Percentiles rank a stretch among this genome's conserved stretches.
These are phyloP conservation scores for Royoungia palumana DNA, from an alignment of 768 basidiomycete genomes.

Conservation along the genomic window DNA sequence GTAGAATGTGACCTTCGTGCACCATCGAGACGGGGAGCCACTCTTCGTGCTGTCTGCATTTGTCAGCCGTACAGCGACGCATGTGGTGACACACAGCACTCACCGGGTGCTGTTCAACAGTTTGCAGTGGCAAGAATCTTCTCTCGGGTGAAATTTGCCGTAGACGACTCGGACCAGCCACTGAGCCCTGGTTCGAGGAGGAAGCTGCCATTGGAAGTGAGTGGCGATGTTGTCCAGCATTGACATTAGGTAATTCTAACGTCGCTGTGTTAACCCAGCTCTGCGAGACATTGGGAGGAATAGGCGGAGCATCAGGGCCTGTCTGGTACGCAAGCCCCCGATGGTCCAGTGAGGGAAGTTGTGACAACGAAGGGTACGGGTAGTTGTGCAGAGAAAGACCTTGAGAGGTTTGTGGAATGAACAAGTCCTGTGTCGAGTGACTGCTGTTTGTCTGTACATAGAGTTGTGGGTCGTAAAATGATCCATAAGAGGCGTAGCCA, in stretches of 20 bases:
- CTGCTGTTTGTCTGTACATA: neutral
- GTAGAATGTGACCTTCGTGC: slow-evolving; percentile 11
- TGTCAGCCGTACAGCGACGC: slow-evolving; percentile 16
- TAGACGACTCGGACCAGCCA: slow-evolving; percentile 10
- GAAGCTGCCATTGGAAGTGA: slow-evolving; percentile 14
- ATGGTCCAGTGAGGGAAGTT: neutral
- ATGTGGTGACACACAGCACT: slow-evolving; percentile 9
- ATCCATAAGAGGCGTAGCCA: neutral
- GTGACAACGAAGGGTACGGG: neutral
- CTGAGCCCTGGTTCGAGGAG: slow-evolving; percentile 1
- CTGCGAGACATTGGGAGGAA: neutral
- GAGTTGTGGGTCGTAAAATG: neutral
- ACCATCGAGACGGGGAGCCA: slow-evolving; percentile 14
- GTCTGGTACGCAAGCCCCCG: neutral
- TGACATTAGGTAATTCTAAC: neutral
- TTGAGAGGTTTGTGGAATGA: slow-evolving; percentile 3
- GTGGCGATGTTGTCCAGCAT: slow-evolving; percentile 18
- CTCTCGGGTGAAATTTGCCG: slow-evolving; percentile 19
- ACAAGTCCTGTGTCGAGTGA: neutral
- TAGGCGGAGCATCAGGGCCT: neutral
- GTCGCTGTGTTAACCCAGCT: slow-evolving; percentile 10
- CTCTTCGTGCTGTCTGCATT: slow-evolving; percentile 16
- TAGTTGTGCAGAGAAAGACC: neutral
- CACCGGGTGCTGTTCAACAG: slow-evolving; percentile 10
- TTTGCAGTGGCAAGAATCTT: slow-evolving; percentile 10